A percentile compares a stretch with the other conserved stretches of the same genome.
phyloP scores from a whole-genome alignment of 2,329 filamentous ascomycete genomes.

The Atkinsonella texensis region DNA sequence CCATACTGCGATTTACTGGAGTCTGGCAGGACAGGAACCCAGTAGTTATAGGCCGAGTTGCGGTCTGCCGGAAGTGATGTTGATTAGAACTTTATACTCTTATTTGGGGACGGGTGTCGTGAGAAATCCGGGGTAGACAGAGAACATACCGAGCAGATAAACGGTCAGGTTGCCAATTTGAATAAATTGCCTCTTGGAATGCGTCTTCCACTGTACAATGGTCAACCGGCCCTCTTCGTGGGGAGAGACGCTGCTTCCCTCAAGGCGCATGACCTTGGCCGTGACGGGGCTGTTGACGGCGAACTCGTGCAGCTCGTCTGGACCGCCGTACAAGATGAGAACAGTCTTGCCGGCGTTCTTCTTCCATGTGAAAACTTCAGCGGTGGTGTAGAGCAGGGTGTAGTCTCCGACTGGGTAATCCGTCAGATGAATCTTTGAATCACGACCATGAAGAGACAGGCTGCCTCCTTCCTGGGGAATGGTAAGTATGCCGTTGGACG shows the following conservation, averaged over 20 bases:
- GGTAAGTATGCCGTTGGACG: conserved; percentile 41
- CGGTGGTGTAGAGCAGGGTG: conserved; percentile 53
- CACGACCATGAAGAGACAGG: conserved; percentile 47
- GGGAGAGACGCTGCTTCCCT: conserved; percentile 18
- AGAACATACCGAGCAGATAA: conserved; percentile 23
- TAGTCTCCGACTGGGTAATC: conserved; percentile 52
- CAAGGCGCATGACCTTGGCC: conserved; percentile 7
- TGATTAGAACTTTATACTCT: conserved; percentile 2
- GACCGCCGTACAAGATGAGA: conserved; percentile 51
- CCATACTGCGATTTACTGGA: conserved; percentile 17
- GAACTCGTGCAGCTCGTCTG: conserved; percentile 51
- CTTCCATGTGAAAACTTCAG: conserved; percentile 61
- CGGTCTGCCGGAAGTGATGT: conserved; percentile 31
- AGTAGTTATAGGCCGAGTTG: conserved; percentile 57
- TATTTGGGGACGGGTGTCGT: not conserved
- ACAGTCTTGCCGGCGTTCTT: conserved; percentile 46
- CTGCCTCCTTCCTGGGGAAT: conserved; percentile 47
- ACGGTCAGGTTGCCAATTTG: conserved; percentile 28
- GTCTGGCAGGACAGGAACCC: conserved; percentile 44
- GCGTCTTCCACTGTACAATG: conserved; percentile 21
- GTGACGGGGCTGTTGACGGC: conserved; percentile 26
- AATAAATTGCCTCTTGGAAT: conserved; percentile 17
- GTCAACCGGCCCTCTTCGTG: conserved; percentile 11
- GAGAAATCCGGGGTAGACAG: not conserved
- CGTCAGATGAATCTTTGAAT: conserved; percentile 56